Conservation (phyloP, 495 filamentous ascomycete genomes). For the Aeminium ludgeri region DNA sequence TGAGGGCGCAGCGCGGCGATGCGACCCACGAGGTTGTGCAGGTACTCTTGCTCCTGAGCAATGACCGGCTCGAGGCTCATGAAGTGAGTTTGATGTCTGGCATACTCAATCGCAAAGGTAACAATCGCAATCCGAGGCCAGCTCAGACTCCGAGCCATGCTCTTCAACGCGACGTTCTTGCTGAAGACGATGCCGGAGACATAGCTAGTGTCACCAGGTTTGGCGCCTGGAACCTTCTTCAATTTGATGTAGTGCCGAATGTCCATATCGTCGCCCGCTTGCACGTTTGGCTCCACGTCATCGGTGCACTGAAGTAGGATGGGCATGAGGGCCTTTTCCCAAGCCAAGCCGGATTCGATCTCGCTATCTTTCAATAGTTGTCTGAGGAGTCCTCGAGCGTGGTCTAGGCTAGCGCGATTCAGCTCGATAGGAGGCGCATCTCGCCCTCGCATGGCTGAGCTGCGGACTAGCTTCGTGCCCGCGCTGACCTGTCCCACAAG, state of each 20-base stretch:
- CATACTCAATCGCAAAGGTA: conserved; percentile 91
- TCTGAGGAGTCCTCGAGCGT: conserved; percentile 66
- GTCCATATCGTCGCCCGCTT: conserved; percentile 82
- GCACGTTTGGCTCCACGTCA: conserved; percentile 84
- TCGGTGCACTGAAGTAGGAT: conserved; percentile 84
- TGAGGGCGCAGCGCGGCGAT: conserved; percentile 73
- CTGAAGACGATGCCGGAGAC: conserved; percentile 93
- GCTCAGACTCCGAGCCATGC: conserved; percentile 73
- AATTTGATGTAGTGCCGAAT: conserved; percentile 98
- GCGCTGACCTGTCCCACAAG: neutral
- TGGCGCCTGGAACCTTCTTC: conserved; percentile 84
- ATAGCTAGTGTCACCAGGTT: conserved; percentile 79
- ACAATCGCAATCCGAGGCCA: conserved; percentile 83
- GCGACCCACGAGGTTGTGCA: conserved; percentile 82
- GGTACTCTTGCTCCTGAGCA: conserved; percentile 87
- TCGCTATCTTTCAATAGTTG: conserved; percentile 65
- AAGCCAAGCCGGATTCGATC: conserved; percentile 54
- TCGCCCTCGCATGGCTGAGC: conserved; percentile 67
- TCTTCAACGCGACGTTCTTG: conserved; percentile 89
- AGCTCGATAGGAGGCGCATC: conserved; percentile 61
- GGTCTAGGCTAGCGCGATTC: conserved; percentile 70
- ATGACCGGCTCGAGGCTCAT: conserved; percentile 98
- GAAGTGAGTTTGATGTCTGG: conserved; percentile 85
- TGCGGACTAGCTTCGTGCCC: conserved; percentile 48
- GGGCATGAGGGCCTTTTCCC: conserved; percentile 84